Percentiles rank a stretch among this genome's conserved stretches.
Conservation (phyloP, 164 flowering plant genomes). For the Brasenia schreberi region DNA sequence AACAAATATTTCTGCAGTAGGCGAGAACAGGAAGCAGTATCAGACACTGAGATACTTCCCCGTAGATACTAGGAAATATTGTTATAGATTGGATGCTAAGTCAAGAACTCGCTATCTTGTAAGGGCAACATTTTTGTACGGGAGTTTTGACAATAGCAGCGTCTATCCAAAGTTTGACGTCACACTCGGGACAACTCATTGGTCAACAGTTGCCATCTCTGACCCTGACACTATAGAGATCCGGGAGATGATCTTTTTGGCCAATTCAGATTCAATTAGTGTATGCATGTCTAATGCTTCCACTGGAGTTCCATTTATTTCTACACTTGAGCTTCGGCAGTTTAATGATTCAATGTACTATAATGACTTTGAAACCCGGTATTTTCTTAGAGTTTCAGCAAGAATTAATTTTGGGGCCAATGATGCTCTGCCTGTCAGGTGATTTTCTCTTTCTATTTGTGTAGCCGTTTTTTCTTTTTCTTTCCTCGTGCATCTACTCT, state of each 20-base stretch:
- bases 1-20: conserved; percentile 43
- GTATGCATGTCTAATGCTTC: conserved; percentile 93
- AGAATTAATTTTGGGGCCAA: conserved; percentile 95
- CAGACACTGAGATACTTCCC: conserved; percentile 70
- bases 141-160: conserved; percentile 80
- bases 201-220: conserved; percentile 89
- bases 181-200: conserved; percentile 79
- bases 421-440: conserved; percentile 78
- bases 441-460: conserved; percentile 1
- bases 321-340: conserved; percentile 94
- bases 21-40: conserved; percentile 70
- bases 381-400: conserved; percentile 75
- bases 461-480: background rate
- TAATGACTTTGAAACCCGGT: conserved; percentile 57
- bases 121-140: conserved; percentile 88
- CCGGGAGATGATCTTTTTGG: conserved; percentile 71
- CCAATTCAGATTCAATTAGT: conserved; percentile 51
- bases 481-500: background rate
- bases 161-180: conserved; percentile 93
- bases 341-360: conserved; percentile 82
- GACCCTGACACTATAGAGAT: conserved; percentile 65
- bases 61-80: conserved; percentile 71
- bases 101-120: conserved; percentile 76
- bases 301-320: conserved; percentile 91
- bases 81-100: conserved; percentile 60